phyloP scores from a whole-genome alignment of 1,284 basidiomycete genomes.

The Xanthoconium separans region DNA sequence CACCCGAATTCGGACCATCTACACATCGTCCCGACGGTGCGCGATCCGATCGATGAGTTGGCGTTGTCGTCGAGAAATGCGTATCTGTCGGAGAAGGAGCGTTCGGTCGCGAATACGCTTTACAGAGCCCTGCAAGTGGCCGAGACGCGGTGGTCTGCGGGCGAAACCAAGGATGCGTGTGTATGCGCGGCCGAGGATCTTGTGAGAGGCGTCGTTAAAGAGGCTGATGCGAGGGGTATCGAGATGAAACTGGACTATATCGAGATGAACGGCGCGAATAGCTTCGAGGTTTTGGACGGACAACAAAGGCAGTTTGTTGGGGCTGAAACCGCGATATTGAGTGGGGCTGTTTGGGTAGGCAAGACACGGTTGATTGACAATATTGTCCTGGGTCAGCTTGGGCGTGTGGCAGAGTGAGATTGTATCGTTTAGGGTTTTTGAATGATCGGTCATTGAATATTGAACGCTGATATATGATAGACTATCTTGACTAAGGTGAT shows the following conservation, averaged over 20 bases:
- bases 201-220: slow-evolving; percentile 35
- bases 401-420: no score
- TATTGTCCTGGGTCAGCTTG: slow-evolving; percentile 38
- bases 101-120: slow-evolving; percentile 69
- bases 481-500: no score
- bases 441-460: no score
- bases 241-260: slow-evolving; percentile 80
- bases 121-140: slow-evolving; percentile 67
- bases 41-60: slow-evolving; percentile 62
- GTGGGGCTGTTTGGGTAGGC: slow-evolving; percentile 88
- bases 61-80: slow-evolving; percentile 92
- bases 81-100: slow-evolving; percentile 72
- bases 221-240: slow-evolving; percentile 43
- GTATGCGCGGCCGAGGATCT: slow-evolving; percentile 46
- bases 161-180: slow-evolving; percentile 52
- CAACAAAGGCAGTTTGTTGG: slow-evolving; percentile 21
- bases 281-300: slow-evolving; percentile 62
- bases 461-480: no score
- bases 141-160: slow-evolving; percentile 50
- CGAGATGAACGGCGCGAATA: slow-evolving; percentile 81
- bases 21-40: slow-evolving; percentile 83
- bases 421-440: no score
- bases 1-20: slow-evolving; percentile 71
- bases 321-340: slow-evolving; percentile 65
- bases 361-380: slow-evolving; percentile 94